These are phyloP conservation scores for Galerina sulciceps DNA, from an alignment of 768 basidiomycete species.

Conservation along the genomic window DNA sequence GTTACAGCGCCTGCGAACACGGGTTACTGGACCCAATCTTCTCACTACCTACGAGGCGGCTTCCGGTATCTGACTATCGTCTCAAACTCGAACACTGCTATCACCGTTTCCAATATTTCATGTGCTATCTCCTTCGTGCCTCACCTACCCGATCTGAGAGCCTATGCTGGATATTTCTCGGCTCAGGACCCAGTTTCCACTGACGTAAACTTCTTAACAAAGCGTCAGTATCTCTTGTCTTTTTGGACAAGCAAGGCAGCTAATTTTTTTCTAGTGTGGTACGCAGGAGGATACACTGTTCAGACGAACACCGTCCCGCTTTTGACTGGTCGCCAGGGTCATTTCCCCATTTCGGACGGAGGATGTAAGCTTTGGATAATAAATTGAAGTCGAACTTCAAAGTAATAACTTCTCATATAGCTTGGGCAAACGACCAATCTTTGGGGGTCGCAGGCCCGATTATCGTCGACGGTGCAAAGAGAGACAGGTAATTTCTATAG, in stretches of 20 bases:
- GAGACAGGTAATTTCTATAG: conserved; percentile 45
- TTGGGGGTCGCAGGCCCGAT: conserved; percentile 62
- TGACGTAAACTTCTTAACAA: conserved; percentile 55
- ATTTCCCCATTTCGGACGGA: conserved; percentile 38
- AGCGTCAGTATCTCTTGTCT: conserved; percentile 31
- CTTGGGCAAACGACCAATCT: conserved; percentile 59
- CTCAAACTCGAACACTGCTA: conserved; percentile 32
- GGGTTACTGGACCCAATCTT: conserved; percentile 55
- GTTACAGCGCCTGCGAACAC: conserved; percentile 35
- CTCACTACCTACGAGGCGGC: conserved; percentile 49
- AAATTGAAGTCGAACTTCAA: neutral
- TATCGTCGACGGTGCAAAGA: conserved; percentile 64
- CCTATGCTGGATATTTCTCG: conserved; percentile 58
- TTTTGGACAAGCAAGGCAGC: neutral
- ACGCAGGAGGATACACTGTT: conserved; percentile 64
- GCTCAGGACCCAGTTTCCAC: conserved; percentile 46
- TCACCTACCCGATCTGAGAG: conserved; percentile 49
- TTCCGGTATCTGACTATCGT: conserved; percentile 58
- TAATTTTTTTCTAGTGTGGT: conserved; percentile 47
- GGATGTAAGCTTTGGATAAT: conserved; percentile 36
- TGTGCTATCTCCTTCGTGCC: conserved; percentile 59
- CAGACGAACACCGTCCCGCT: conserved; percentile 59
- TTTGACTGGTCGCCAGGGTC: conserved; percentile 53
- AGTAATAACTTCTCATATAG: conserved; percentile 23
- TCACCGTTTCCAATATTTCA: conserved; percentile 52